phyloP scores from a whole-genome alignment of 257 asterid species.

The Euphrasia confusa region DNA sequence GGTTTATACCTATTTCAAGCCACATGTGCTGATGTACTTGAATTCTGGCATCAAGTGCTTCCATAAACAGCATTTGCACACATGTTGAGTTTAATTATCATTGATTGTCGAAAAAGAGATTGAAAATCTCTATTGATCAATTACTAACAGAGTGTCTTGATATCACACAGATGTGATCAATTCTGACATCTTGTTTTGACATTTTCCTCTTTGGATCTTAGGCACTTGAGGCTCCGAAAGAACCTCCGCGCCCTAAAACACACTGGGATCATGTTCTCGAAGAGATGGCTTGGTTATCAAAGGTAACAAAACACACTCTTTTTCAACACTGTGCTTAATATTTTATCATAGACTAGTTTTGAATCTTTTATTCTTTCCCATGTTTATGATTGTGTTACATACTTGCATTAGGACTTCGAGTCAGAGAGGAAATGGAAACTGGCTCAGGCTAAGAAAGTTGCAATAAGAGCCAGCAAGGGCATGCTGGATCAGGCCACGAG shows the following conservation, averaged over 20 bases:
- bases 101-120: constrained; percentile 15
- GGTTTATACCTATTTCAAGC: not conserved
- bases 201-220: constrained; percentile 28
- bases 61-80: not conserved
- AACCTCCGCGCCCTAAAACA: constrained; percentile 87
- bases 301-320: constrained; percentile 44
- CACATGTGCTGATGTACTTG: not conserved
- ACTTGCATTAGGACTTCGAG: constrained; percentile 71
- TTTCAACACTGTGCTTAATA: constrained; percentile 11
- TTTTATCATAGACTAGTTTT: not conserved
- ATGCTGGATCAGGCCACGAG: constrained; percentile 93
- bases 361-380: constrained; percentile 5
- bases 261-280: constrained; percentile 99
- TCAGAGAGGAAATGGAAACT: constrained; percentile 99
- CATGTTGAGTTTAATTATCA: constrained; percentile 10
- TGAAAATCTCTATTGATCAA: constrained; percentile 6
- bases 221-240: constrained; percentile 96
- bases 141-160: constrained; percentile 8
- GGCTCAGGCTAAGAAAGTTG: constrained; percentile 95
- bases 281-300: constrained; percentile 98
- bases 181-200: constrained; percentile 16
- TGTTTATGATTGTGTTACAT: constrained; percentile 23
- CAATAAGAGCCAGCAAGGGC: constrained; percentile 92
- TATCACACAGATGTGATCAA: constrained; percentile 5
- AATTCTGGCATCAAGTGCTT: constrained; percentile 2